phyloP scores from a whole-genome alignment of 2,329 filamentous ascomycete species.

The Colletotrichum paranaense region DNA sequence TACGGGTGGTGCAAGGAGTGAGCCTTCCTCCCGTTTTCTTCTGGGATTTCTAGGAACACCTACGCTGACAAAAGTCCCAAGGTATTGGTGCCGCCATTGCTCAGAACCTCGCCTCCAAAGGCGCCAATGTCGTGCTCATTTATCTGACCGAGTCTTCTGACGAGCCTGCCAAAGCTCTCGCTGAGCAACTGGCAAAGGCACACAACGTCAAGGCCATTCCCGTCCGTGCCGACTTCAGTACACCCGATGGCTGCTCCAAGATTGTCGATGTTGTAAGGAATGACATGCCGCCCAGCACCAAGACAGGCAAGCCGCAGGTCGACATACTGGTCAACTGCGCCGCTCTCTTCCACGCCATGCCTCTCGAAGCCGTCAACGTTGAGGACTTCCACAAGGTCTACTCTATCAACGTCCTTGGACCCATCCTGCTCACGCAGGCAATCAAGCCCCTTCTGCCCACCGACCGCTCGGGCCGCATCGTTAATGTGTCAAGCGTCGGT shows the following conservation, averaged over 20 bases:
- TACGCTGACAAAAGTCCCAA: conserved; percentile 39
- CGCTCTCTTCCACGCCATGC: conserved; percentile 59
- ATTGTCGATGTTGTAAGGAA: conserved; percentile 63
- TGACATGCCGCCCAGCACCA: conserved; percentile 51
- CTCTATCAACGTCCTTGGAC: conserved; percentile 69
- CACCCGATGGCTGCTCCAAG: conserved; percentile 63
- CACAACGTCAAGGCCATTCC: conserved; percentile 62
- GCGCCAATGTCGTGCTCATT: conserved; percentile 68
- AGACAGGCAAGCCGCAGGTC: conserved; percentile 63
- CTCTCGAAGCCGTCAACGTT: conserved; percentile 56
- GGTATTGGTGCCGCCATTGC: conserved; percentile 72
- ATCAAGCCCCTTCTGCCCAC: conserved; percentile 64
- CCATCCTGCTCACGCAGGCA: conserved; percentile 65
- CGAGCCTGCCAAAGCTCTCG: conserved; percentile 58
- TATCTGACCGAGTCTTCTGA: conserved; percentile 68
- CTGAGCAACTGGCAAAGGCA: conserved; percentile 55
- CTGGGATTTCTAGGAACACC: conserved; percentile 7
- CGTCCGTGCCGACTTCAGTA: conserved; percentile 73
- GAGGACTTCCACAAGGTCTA: conserved; percentile 66
- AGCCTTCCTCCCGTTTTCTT: not conserved
- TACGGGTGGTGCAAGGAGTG: conserved; percentile 63
- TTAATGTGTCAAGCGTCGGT: conserved; percentile 67
- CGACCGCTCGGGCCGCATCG: conserved; percentile 67
- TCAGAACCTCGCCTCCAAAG: conserved; percentile 69
- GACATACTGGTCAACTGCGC: conserved; percentile 71